Percentiles rank a stretch among this genome's conserved stretches.
Evolutionary conservation across 768 basidiomycete species (phyloP).

Genomic region (Leccinum obscurum): DNA sequence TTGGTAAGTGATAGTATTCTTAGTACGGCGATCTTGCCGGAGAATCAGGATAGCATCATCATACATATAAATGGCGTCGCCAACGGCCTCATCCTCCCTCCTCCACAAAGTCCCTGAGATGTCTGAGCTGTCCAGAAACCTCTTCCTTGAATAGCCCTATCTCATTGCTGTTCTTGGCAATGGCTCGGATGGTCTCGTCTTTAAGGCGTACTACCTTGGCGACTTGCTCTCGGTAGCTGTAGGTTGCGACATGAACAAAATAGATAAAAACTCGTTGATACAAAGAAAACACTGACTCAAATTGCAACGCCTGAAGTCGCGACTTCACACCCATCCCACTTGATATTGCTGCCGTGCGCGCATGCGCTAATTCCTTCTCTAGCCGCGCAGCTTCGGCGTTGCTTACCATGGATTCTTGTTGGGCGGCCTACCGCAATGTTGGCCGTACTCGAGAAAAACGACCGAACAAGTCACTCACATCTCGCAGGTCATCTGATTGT

Average conservation of each 20-base stretch:
- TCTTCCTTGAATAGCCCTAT: conserved; percentile 81
- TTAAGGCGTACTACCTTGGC: conserved; percentile 72
- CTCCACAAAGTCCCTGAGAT: conserved; percentile 70
- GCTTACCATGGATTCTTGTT: conserved; percentile 69
- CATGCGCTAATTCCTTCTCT: conserved; percentile 72
- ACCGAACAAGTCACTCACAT: conserved; percentile 47
- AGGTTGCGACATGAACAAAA: conserved; percentile 4
- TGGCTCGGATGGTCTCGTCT: conserved; percentile 78
- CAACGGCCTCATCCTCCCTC: conserved; percentile 34
- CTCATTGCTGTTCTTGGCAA: conserved; percentile 83
- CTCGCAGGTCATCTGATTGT: conserved; percentile 79
- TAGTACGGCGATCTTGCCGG: neutral
- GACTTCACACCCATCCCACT: conserved; percentile 85
- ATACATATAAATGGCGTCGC: neutral
- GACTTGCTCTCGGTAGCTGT: conserved; percentile 76
- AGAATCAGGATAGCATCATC: neutral
- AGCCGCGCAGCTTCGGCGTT: conserved; percentile 65
- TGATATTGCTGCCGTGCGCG: conserved; percentile 71
- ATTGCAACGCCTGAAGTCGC: conserved; percentile 71
- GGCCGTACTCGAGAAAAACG: neutral
- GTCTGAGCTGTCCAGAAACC: conserved; percentile 67
- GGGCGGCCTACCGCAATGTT: conserved; percentile 56
- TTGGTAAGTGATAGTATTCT: too few species aligned
- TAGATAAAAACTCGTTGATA: neutral
- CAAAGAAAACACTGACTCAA: conserved; percentile 53